Evolutionary conservation across 352 stramenopile species (phyloP).

Genomic region (Phytopythium kandeliae): DNA sequence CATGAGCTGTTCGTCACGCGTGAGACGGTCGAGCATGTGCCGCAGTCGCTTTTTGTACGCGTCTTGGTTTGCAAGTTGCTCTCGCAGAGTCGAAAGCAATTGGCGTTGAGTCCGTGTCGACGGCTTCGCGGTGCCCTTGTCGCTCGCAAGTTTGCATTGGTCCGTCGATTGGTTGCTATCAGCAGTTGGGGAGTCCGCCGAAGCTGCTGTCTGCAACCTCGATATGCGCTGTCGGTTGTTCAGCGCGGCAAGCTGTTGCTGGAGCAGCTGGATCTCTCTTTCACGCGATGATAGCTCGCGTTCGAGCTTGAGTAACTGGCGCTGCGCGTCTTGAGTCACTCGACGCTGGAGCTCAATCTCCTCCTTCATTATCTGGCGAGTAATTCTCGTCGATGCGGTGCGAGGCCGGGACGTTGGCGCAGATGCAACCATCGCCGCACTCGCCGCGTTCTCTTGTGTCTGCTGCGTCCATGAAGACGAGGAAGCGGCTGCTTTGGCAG

Average conservation of each 20-base stretch:
- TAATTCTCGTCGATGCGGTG: constrained; percentile 12
- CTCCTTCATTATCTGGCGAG: constrained; percentile 39
- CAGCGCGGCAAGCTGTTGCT: constrained; percentile 28
- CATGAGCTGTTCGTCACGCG: constrained; percentile 26
- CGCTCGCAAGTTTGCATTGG: neutral
- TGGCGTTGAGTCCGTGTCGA: neutral
- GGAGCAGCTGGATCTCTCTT: constrained; percentile 31
- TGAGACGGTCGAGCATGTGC: constrained; percentile 37
- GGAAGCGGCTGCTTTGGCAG: neutral
- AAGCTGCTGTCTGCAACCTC: too few relatives aligned
- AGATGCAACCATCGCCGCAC: neutral
- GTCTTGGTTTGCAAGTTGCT: constrained; percentile 38
- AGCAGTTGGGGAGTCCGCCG: neutral
- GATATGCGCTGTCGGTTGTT: constrained; percentile 7
- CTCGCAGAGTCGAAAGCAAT: constrained; percentile 17
- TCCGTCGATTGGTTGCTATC: neutral
- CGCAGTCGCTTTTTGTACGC: constrained; percentile 53
- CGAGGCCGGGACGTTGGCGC: constrained; percentile 9
- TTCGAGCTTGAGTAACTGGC: constrained; percentile 38
- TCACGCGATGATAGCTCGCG: constrained; percentile 20
- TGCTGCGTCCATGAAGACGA: neutral
- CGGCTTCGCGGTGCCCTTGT: constrained; percentile 3
- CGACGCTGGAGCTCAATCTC: constrained; percentile 50
- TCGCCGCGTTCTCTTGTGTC: neutral
- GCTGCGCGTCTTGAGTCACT: constrained; percentile 36